phyloP scores from a whole-genome alignment of 2,329 filamentous ascomycete species.

The Penicillium paneum region DNA sequence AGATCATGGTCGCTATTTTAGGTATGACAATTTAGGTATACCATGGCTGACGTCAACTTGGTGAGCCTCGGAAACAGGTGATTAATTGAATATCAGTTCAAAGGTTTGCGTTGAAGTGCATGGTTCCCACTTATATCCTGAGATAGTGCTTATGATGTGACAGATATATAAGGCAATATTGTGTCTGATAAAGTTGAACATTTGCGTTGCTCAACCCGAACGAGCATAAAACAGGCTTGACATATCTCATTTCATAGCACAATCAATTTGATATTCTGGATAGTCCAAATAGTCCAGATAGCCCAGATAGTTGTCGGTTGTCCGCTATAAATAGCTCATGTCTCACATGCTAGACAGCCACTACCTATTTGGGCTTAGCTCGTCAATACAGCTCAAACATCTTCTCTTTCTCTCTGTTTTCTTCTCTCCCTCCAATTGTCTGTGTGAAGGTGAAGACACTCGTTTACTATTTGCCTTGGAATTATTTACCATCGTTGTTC shows the following conservation, averaged over 20 bases:
- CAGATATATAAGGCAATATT: not conserved
- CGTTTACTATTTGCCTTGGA: conserved; percentile 7
- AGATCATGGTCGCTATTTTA: not conserved
- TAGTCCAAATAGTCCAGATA: not conserved
- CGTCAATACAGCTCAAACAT: conserved; percentile 19
- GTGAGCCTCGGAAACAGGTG: not conserved
- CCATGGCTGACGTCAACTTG: not conserved
- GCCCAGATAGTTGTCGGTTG: not conserved
- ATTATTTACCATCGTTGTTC: conserved; percentile 1
- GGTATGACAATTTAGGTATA: not conserved
- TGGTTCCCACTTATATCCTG: too few relatives aligned
- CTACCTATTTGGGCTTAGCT: conserved; percentile 20
- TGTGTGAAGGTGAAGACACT: conserved; percentile 5
- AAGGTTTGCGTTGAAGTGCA: too few relatives aligned
- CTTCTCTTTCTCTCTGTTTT: conserved; percentile 8
- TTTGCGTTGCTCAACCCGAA: not conserved
- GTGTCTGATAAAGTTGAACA: too few relatives aligned
- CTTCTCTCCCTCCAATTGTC: not conserved
- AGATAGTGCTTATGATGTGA: not conserved
- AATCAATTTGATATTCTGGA: too few relatives aligned
- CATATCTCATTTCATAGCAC: too few relatives aligned
- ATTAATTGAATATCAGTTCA: too few relatives aligned
- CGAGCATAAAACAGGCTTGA: not conserved
- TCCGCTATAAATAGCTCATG: conserved; percentile 24
- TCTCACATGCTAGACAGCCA: conserved; percentile 16